These are phyloP conservation scores for Aspergillus sclerotioniger DNA, from an alignment of 495 filamentous ascomycete species.

Conservation along the genomic window DNA sequence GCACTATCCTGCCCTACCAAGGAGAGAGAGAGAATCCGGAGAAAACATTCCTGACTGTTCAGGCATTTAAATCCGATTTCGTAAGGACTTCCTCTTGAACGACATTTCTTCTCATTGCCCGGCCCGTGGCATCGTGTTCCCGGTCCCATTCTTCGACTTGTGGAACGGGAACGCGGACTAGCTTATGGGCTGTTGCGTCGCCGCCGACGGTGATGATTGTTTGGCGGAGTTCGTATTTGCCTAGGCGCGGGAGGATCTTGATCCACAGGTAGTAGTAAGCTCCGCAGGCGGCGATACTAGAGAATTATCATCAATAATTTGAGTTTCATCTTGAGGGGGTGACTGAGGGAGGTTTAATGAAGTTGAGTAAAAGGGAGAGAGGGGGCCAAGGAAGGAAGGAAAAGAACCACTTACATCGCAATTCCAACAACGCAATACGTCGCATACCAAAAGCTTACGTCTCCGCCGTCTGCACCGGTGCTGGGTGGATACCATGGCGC, in stretches of 20 bases:
- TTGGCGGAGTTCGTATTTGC: conserved; percentile 53
- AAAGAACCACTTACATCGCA: conserved; percentile 45
- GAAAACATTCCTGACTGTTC: too few relatives aligned
- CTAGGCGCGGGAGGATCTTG: conserved; percentile 46
- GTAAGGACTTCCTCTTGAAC: too few relatives aligned
- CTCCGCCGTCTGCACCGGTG: conserved; percentile 52
- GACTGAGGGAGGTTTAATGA: not conserved
- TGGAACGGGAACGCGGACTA: conserved; percentile 52
- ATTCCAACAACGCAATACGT: conserved; percentile 59
- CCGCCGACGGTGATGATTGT: conserved; percentile 49
- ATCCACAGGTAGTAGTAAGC: conserved; percentile 60
- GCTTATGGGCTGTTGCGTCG: conserved; percentile 48
- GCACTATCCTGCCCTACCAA: too few relatives aligned
- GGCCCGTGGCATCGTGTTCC: conserved; percentile 53
- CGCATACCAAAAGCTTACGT: conserved; percentile 67
- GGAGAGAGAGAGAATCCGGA: too few relatives aligned
- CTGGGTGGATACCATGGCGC: conserved; percentile 67
- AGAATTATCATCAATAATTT: not conserved
- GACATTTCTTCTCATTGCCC: conserved; percentile 8
- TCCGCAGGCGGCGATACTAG: conserved; percentile 47
- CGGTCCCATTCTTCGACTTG: conserved; percentile 54
- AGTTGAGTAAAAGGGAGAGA: not conserved
- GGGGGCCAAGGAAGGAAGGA: not conserved
- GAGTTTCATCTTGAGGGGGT: not conserved
- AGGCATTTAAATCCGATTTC: too few relatives aligned